Base-by-base conservation (phyloP, 768 basidiomycete species). In the Mycena amicta region DNA sequence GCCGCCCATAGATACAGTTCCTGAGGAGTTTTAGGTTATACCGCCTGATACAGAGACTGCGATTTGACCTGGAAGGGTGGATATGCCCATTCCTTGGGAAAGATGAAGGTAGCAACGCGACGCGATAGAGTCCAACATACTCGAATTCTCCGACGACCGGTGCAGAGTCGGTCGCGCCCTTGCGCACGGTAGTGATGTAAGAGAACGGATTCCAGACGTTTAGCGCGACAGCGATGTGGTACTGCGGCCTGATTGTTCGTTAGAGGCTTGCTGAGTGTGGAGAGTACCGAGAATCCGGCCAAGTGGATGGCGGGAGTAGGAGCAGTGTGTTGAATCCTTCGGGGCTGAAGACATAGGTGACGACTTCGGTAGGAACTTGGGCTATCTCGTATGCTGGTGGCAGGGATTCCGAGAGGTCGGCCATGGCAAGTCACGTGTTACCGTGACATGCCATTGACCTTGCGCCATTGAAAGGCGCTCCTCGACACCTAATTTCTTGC, bases 161-260 rank as follows among this genome's bases (percentile, higher is more conserved):
- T 1, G 73, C 74, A 26, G 64, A 52, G 26, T 69, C 67, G 18
- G 66, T 66, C n/a, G 60, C 66, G 11, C 70, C 72, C 30, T 66
- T 64, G 25, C 65, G 64, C 20, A 78, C 49, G 4, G 70, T 70
- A 0, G 75, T 77, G 37, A 75, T 72, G 56, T 67, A 73, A 3
- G 72, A 73, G 20, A 71, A 66, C 1, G 75, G 75, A 26, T 71
- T 71, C 64, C 76, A 74, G 56, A 68, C 72, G 63, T 77, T 77
- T 62, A 74, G 61, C 29, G 52, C 55, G 13, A 75, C 68, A 5
- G 68, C 63, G 12, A 76, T 70, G 49, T 74, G 68, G 50, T 76
- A 76, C 25, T 62, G 60, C 2, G 71, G 71, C 11, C 47, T 13
- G n/a, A n/a, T n/a, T n/a, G n/a, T n/a, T n/a, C n/a, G n/a, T n/a